These are phyloP conservation scores for Globisporangium iwayamae DNA, from an alignment of 352 stramenopile genomes.

Conservation along the genomic window DNA sequence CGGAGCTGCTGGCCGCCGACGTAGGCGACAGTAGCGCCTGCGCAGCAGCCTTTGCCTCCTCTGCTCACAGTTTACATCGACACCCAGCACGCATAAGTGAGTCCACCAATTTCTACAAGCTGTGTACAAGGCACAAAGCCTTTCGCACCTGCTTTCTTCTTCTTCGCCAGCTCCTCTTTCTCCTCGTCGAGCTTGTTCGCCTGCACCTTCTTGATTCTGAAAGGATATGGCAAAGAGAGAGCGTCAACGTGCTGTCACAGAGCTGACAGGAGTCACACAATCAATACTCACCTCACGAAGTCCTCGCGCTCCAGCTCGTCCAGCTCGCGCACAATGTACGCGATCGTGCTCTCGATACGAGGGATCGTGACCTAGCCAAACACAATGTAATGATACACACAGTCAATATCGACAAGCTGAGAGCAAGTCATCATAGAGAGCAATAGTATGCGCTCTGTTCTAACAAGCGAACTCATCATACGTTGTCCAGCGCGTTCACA, in stretches of 20 bases:
- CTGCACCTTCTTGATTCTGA: conserved; percentile 97
- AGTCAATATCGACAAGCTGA: background rate
- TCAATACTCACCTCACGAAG: conserved; percentile 66
- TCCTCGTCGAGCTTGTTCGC: conserved; percentile 94
- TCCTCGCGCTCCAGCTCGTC: conserved; percentile 99
- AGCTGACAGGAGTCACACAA: background rate
- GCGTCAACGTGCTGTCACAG: background rate
- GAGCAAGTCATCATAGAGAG: background rate
- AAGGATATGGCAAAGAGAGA: background rate
- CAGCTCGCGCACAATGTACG: conserved; percentile 97
- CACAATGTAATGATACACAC: background rate
- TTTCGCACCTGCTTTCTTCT: conserved; percentile 42
- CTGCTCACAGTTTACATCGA: background rate
- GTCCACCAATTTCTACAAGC: background rate
- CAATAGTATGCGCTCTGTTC: background rate
- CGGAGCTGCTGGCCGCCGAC: conserved; percentile 18
- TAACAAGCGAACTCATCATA: conserved; percentile 18
- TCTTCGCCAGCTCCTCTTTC: conserved; percentile 59
- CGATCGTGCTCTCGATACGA: conserved; percentile 95
- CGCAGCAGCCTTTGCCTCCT: conserved; percentile 17
- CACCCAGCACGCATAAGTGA: background rate
- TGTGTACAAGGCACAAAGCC: background rate
- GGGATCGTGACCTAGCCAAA: conserved; percentile 94
- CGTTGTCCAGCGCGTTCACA: conserved; percentile 99
- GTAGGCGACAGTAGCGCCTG: conserved; percentile 14